These are phyloP conservation scores for Sorghum bicolor DNA, from an alignment of 176 grass and related monocot genomes.

Conservation along the genomic window Sorghum_bicolor_NCBIv3 NC_012877.2:11882001-11882500, in stretches of 20 bases:
- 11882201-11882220: background rate
- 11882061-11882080: background rate
- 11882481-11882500: background rate
- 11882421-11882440: slow-evolving; percentile 53
- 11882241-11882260: background rate
- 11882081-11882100: background rate
- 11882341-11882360: background rate
- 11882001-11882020: background rate
- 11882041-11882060: background rate
- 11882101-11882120: background rate
- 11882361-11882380: slow-evolving; percentile 17
- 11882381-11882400: slow-evolving; percentile 41
- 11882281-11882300: background rate
- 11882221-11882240: background rate
- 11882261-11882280: background rate
- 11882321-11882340: background rate
- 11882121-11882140: background rate
- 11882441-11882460: slow-evolving; percentile 79
- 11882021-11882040: too few species aligned
- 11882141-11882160: background rate
- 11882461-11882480: slow-evolving; percentile 49
- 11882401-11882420: slow-evolving; percentile 41
- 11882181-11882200: background rate
- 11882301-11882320: background rate
- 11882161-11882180: background rate